A percentile compares a stretch with the other conserved stretches of the same genome.
Conservation (phyloP, 75 land plant genomes). For the Cunninghamia lanceolata region DNA sequence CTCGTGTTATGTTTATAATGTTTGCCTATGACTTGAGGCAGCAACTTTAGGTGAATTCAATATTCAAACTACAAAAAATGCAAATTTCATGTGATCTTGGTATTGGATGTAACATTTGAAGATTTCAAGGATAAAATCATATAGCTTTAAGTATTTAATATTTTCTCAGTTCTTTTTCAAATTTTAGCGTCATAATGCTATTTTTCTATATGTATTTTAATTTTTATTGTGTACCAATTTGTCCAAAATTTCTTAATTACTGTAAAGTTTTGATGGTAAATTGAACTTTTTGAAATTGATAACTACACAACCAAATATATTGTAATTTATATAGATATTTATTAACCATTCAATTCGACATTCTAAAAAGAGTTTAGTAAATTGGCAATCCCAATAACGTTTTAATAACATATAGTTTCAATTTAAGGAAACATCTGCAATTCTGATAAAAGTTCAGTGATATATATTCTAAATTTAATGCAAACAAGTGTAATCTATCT, state of each 20-base stretch:
- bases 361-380: background rate
- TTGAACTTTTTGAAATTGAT: background rate
- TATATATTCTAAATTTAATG: no score
- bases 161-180: no score
- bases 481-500: background rate
- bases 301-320: background rate
- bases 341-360: background rate
- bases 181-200: no score
- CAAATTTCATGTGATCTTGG: no score
- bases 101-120: no score
- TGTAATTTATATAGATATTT: background rate
- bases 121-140: no score
- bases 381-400: background rate
- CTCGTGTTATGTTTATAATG: no score
- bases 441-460: background rate
- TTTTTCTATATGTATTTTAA: no score
- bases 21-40: no score
- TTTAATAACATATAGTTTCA: background rate
- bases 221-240: background rate
- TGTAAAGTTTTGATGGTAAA: background rate
- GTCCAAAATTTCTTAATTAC: background rate
- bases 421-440: background rate
- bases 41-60: no score
- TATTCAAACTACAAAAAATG: no score
- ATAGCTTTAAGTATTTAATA: no score